Percentiles rank a stretch among this genome's conserved stretches.
Evolutionary conservation across 306 rosid species (phyloP).

Genomic region (Phaseolus lunatus): DNA sequence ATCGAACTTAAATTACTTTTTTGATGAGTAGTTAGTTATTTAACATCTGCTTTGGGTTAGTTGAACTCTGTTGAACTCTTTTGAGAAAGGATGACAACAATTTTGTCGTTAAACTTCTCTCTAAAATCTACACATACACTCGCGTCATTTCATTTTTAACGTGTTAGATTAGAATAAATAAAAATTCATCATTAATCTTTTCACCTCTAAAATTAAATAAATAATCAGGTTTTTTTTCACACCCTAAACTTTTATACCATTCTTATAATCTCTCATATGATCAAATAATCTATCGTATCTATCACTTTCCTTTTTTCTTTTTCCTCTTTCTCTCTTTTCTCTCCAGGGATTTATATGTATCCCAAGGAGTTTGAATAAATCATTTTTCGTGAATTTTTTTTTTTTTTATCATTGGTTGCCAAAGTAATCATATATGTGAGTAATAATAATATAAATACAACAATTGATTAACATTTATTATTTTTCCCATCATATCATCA

Average conservation of each 20-base stretch:
- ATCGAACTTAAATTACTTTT: not conserved
- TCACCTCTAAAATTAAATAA: not conserved
- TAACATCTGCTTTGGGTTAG: not conserved
- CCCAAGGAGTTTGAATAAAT: not conserved
- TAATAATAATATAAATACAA: not conserved
- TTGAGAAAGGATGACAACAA: too few relatives aligned
- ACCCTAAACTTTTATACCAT: not conserved
- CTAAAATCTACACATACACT: too few relatives aligned
- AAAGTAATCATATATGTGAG: not conserved
- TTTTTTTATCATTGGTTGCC: too few relatives aligned
- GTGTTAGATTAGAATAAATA: too few relatives aligned
- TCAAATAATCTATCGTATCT: not conserved
- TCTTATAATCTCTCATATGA: not conserved
- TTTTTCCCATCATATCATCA: not conserved
- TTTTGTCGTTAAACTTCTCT: too few relatives aligned
- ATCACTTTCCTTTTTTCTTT: not conserved
- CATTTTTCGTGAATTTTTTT: not conserved
- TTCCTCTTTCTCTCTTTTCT: not conserved
- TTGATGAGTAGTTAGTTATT: not conserved
- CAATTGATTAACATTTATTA: not conserved
- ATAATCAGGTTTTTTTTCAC: not conserved
- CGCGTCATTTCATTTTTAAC: too few relatives aligned
- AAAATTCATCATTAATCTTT: too few relatives aligned
- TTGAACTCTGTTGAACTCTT: too few relatives aligned
- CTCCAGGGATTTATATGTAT: not conserved